Evolutionary conservation across 768 basidiomycete species (phyloP).

Genomic region (Kwoniella mangroviensis): DNA sequence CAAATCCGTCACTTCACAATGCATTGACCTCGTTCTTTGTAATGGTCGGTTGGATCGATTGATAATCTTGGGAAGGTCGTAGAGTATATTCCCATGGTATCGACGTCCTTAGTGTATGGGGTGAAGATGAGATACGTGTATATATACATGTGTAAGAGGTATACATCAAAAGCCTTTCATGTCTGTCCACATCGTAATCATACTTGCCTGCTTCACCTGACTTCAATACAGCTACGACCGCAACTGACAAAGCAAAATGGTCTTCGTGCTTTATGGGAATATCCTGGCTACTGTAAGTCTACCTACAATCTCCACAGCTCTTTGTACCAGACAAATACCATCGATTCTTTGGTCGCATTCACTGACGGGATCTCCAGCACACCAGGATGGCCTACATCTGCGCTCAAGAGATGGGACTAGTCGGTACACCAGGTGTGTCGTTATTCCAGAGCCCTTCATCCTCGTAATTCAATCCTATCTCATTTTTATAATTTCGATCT

Average conservation of each 20-base stretch:
- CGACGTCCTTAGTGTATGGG: too few species aligned
- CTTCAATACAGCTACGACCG: neutral
- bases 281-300: constrained; percentile 9
- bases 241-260: constrained; percentile 1
- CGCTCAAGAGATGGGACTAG: constrained; percentile 9
- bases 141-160: neutral
- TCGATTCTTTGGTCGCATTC: neutral
- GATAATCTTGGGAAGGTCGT: too few species aligned
- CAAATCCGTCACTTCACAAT: too few species aligned
- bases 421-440: constrained; percentile 9
- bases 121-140: neutral
- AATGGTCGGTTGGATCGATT: neutral
- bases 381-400: constrained; percentile 8
- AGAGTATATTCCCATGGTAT: too few species aligned
- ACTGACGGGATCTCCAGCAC: neutral
- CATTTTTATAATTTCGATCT: too few species aligned
- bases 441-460: neutral
- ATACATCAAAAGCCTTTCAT: neutral
- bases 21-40: neutral
- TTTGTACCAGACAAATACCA: too few species aligned
- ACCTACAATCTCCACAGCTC: neutral
- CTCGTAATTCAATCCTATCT: too few species aligned
- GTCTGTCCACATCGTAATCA: neutral
- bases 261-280: constrained; percentile 8
- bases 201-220: too few species aligned